Evolutionary conservation across 129 eudicot genomes (phyloP).

Genomic region (Flaveria robusta): DNA sequence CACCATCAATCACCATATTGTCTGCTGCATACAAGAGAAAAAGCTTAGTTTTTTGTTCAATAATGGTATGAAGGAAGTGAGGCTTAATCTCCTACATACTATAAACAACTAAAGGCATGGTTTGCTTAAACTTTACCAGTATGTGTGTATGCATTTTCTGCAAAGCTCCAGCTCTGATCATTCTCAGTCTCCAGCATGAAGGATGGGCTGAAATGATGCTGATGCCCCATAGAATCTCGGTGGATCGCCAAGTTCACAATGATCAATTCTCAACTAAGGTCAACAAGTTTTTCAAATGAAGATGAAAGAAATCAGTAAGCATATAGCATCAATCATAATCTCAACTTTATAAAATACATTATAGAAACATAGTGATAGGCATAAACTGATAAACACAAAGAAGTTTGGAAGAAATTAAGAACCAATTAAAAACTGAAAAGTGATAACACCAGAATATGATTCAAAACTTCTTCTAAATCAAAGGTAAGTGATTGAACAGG

Average conservation of each 20-base stretch:
- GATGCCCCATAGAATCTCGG: constrained; percentile 56
- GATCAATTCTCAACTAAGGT: constrained; percentile 7
- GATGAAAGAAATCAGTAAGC: neutral
- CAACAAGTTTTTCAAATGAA: neutral
- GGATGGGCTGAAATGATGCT: constrained; percentile 48
- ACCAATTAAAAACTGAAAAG: neutral
- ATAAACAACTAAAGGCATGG: neutral
- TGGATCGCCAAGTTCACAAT: constrained; percentile 13
- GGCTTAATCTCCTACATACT: neutral
- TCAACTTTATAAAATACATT: neutral
- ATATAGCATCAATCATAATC: neutral
- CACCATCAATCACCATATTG: constrained; percentile 47
- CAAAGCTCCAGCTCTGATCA: constrained; percentile 61
- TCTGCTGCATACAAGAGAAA: constrained; percentile 41
- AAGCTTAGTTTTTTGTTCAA: neutral
- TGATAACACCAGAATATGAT: neutral
- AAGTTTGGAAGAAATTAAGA: neutral
- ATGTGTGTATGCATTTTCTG: constrained; percentile 51
- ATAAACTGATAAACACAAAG: neutral
- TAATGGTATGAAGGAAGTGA: neutral
- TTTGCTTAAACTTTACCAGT: constrained; percentile 35
- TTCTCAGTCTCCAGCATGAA: constrained; percentile 49
- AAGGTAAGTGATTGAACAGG: too few relatives aligned
- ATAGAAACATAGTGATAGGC: neutral
- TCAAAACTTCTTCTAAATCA: too few relatives aligned